Percentiles rank a stretch among this genome's conserved stretches.
Conservation (phyloP, 1,284 basidiomycete species). For the Cutaneotrichosporon sp. region DNA sequence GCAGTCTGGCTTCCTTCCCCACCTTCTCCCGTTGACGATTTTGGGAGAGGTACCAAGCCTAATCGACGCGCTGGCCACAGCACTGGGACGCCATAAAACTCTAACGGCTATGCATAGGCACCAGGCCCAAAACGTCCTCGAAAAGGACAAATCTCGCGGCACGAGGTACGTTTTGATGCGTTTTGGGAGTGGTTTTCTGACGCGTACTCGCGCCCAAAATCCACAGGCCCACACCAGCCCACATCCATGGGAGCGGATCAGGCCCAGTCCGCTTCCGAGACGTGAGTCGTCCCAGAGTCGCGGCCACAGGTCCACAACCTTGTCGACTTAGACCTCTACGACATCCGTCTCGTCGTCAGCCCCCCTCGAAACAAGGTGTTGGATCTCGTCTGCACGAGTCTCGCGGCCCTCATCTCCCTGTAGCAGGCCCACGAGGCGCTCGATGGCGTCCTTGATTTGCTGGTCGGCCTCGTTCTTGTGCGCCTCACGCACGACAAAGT, state of each 20-base stretch:
- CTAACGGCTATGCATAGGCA: background rate
- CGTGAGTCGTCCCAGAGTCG: background rate
- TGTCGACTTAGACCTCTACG: background rate
- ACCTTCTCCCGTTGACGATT: background rate
- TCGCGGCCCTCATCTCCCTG: constrained; percentile 68
- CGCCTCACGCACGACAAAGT: constrained; percentile 76
- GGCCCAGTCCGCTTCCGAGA: background rate
- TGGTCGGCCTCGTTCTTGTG: constrained; percentile 80
- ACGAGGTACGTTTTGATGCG: background rate
- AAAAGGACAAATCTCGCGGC: background rate
- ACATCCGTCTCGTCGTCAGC: constrained; percentile 16
- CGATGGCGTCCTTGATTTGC: constrained; percentile 66
- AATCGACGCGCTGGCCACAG: background rate
- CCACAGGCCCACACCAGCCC: background rate
- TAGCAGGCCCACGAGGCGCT: constrained; percentile 70
- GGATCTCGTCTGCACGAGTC: constrained; percentile 55
- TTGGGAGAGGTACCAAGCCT: background rate
- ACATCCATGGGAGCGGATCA: background rate
- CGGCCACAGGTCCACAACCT: background rate
- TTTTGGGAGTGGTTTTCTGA: background rate
- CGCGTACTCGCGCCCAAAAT: background rate
- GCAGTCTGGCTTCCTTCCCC: background rate
- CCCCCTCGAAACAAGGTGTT: constrained; percentile 56
- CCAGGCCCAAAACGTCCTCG: background rate
- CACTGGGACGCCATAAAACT: background rate